Base-by-base conservation (phyloP, 495 filamentous ascomycete genomes). In the Aspergillus haitiensis region DNA sequence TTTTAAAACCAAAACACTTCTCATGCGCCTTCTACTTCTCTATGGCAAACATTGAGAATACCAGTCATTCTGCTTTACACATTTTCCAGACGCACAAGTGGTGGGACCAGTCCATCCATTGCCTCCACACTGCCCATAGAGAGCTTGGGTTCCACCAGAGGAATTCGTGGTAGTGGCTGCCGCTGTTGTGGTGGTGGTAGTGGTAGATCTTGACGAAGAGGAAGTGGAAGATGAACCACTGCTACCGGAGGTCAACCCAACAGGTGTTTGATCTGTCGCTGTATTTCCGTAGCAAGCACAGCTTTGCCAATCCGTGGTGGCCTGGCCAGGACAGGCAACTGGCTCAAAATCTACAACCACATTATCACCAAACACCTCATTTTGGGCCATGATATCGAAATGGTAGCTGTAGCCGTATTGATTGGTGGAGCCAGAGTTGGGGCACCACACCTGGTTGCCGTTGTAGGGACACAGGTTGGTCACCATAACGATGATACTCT, bases 21-120 rank as follows among this genome's bases (percentile, higher is more conserved):
- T 27, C 21, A 27, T 27, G 21, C 21, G 3, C 3, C 21, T 27
- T 27, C 21, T 27, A 27, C 21, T 3, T 3, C 21, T 40, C 37
- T 40, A 40, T 40, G 37, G 10, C 9, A 40, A 40, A 40, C 52
- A 54, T 35, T 54, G 52, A 7, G 52, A 54, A 18, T 54, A 54
- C 11, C 18, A 54, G 7, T 9, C 5, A 16, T 54, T 54, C 16
- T 9, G 13, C 8, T n/a, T 16, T 0, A 0, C 18, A 21, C 52
- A 54, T 2, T 5, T 54, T 7, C 52, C 52, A 6, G 52, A 36
- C 12, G 16, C 11, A 18, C 52, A 54, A 7, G 10, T 35, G 12
- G 52, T 54, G 18, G 52, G 52, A 54, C 52, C 52, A 15, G 52
- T 18, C 52, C 52, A 54, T n/a, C 35, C 18, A 21, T 6, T 54